These are phyloP conservation scores for Suillus luteus DNA, from an alignment of 768 basidiomycete genomes.

Conservation along the genomic window DNA sequence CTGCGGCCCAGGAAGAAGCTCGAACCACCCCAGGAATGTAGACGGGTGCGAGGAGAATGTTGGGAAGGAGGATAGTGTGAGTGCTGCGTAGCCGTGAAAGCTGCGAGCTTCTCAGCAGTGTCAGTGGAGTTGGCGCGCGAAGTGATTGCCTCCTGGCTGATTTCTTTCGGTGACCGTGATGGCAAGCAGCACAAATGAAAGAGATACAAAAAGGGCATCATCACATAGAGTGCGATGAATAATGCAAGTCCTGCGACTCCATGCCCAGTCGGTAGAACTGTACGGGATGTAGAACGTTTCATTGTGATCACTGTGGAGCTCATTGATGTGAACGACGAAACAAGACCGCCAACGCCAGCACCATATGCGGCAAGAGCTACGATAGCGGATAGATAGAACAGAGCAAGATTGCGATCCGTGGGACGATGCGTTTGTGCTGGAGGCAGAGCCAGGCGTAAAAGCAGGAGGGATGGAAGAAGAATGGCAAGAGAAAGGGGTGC, in stretches of 20 bases:
- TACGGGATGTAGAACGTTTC: constrained; percentile 36
- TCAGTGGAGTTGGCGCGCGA: constrained; percentile 42
- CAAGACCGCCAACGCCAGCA: constrained; percentile 63
- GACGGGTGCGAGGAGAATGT: constrained; percentile 33
- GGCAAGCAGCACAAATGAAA: constrained; percentile 25
- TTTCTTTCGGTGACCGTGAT: constrained; percentile 21
- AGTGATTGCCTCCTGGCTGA: constrained; percentile 23
- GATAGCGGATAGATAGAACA: constrained; percentile 40
- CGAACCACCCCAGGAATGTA: constrained; percentile 42
- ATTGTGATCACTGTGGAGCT: constrained; percentile 27
- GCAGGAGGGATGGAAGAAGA: constrained; percentile 43
- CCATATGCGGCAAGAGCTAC: constrained; percentile 53
- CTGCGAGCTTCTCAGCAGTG: constrained; percentile 43
- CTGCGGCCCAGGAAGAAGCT: constrained; percentile 39
- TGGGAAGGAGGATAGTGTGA: constrained; percentile 35
- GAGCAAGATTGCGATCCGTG: constrained; percentile 25
- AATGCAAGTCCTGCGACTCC: constrained; percentile 66
- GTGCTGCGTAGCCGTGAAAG: constrained; percentile 28
- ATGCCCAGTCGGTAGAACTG: constrained; percentile 58
- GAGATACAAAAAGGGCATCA: constrained; percentile 47
- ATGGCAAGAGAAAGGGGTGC: constrained; percentile 52
- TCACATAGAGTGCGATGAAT: constrained; percentile 59
- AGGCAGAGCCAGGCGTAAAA: constrained; percentile 44
- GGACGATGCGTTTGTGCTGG: constrained; percentile 28
- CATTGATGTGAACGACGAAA: constrained; percentile 62